Evolutionary conservation across 2,329 filamentous ascomycete genomes (phyloP), one percentile per base, ranked within the genome.

Genomic region (Fusarium oligoseptatum): DNA sequence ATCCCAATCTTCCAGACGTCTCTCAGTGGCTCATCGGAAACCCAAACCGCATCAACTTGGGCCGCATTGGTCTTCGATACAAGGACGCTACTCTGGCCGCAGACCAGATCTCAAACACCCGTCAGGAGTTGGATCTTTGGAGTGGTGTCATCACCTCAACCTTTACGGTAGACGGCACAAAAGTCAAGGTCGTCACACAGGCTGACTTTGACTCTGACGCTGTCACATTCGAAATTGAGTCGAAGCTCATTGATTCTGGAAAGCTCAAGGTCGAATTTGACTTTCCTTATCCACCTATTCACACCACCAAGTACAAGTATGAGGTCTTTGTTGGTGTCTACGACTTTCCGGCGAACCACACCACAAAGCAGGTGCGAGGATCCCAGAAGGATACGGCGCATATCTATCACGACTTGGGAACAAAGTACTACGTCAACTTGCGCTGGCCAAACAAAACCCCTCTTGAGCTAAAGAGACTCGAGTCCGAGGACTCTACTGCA

Each of bases 1-100:
- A 85, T 22, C 75, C 82, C 0, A 70, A 78, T 0, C 80, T 84
- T 6, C 83, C 82, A 5, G 75, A 78, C 14, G 76, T 82, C 14
- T 87, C 85, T 4, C 85, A 89, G 67, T 90, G 88, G 88, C 78
- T 90, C 22, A 88, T 88, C 34, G 82, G 83, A n/a, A 87, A 86
- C 52, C 85, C 84, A 0, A 85, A 87, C 27, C 81, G 85, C 3
- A 78, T 87, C 37, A 87, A 87, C 56, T 75, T 87, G 1, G 85
- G 84, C 2, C 81, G 84, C 2, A 82, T 86, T 17, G 84, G 85
- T 0, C 79, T 87, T 6, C 80, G 76, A 22, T 85, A 84, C 50
- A 78, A 79, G 20, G 78, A 75, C 0, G 43, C 68, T 0, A 81
- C 80, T 0, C 75, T 86, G 1, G 73, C 78, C 0, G 76, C 81